Percentiles rank a stretch among this genome's conserved stretches.
Conservation (phyloP, 371 early-diverging fungal species). For the Mucor lusitanicus region DNA sequence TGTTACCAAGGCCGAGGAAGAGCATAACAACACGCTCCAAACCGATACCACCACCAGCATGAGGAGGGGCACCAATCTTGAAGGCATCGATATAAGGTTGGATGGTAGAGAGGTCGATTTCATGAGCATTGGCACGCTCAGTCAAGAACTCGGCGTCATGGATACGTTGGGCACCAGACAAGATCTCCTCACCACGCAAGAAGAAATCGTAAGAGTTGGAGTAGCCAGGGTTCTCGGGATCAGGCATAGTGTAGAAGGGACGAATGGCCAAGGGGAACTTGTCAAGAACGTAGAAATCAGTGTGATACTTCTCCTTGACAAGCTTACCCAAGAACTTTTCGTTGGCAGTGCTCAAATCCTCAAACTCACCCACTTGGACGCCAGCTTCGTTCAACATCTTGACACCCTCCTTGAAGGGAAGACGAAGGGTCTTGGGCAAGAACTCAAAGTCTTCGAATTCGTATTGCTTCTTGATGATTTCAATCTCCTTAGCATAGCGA, state of each 20-base stretch:
- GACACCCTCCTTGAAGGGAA: slow-evolving; percentile 92
- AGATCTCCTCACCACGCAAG: slow-evolving; percentile 99
- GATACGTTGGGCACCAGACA: slow-evolving; percentile 99
- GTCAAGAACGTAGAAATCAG: slow-evolving; percentile 99
- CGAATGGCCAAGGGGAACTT: slow-evolving; percentile 98
- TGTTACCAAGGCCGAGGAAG: slow-evolving; percentile 95
- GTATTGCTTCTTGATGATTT: slow-evolving; percentile 88
- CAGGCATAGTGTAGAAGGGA: slow-evolving; percentile 99
- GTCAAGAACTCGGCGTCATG: slow-evolving; percentile 88
- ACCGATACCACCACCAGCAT: slow-evolving; percentile 99
- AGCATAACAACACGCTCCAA: slow-evolving; percentile 99
- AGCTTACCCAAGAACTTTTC: slow-evolving; percentile 95
- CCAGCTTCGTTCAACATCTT: slow-evolving; percentile 92
- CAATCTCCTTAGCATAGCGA: slow-evolving; percentile 86
- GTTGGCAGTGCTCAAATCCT: slow-evolving; percentile 92
- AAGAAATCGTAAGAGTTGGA: slow-evolving; percentile 99
- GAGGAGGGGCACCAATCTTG: slow-evolving; percentile 98
- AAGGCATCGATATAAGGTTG: slow-evolving; percentile 97
- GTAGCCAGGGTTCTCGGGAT: slow-evolving; percentile 84
- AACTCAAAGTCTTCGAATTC: slow-evolving; percentile 93
- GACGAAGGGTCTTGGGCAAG: slow-evolving; percentile 83
- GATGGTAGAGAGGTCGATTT: slow-evolving; percentile 84
- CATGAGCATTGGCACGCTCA: slow-evolving; percentile 83
- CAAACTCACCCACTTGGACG: slow-evolving; percentile 90
- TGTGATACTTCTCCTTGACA: slow-evolving; percentile 94